phyloP scores from a whole-genome alignment of 352 stramenopile genomes.

The Pythium aphanidermatum region DNA sequence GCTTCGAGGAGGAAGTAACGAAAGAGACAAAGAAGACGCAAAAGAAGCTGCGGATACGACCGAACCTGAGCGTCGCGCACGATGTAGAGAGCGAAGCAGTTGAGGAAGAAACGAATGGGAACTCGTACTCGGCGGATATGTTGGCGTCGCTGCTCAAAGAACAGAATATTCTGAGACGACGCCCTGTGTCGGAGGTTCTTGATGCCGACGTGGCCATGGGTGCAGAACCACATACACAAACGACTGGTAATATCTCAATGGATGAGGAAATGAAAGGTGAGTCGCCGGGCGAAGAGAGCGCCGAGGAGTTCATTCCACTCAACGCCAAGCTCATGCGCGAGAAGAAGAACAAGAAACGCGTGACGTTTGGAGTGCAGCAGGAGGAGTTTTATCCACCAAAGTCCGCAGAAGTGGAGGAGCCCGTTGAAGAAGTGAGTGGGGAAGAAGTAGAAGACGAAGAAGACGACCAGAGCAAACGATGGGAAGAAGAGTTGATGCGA shows the following conservation, averaged over 20 bases:
- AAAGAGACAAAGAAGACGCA: slow-evolving; percentile 16
- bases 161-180: slow-evolving; percentile 51
- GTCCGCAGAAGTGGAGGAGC: slow-evolving; percentile 36
- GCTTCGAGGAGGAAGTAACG: slow-evolving; percentile 39
- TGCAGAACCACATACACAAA: not conserved
- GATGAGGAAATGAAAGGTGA: slow-evolving; percentile 32
- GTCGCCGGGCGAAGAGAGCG: slow-evolving; percentile 13
- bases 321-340: slow-evolving; percentile 34
- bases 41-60: slow-evolving; percentile 62
- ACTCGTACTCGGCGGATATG: slow-evolving; percentile 51
- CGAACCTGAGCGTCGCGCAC: slow-evolving; percentile 36
- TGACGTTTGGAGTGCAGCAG: slow-evolving; percentile 54
- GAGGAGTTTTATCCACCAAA: slow-evolving; percentile 26
- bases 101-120: slow-evolving; percentile 11
- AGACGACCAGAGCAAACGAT: slow-evolving; percentile 33
- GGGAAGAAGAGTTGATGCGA: slow-evolving; percentile 78
- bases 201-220: not conserved
- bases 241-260: slow-evolving; percentile 4
- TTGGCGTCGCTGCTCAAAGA: slow-evolving; percentile 48
- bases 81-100: slow-evolving; percentile 19
- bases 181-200: not conserved
- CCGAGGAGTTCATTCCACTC: slow-evolving; percentile 65
- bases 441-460: slow-evolving; percentile 40
- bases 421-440: slow-evolving; percentile 13
- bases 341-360: slow-evolving; percentile 38